Conservation (phyloP, 805 yeast genomes). For the Kodamaea kaohsiungensis region DNA sequence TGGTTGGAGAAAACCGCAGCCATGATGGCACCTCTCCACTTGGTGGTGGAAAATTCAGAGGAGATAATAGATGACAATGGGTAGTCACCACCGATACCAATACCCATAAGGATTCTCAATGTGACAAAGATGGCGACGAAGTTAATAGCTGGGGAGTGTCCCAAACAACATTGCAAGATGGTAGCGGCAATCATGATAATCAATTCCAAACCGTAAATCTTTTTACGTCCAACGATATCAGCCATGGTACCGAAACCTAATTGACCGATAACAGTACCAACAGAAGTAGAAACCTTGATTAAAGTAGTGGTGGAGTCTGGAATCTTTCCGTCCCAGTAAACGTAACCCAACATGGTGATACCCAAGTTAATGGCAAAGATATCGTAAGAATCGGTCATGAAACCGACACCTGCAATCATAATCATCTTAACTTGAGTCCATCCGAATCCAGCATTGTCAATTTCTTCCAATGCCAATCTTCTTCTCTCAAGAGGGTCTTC, state of each 20-base stretch:
- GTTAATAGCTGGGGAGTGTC: slow-evolving; percentile 67
- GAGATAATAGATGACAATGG: slow-evolving; percentile 92
- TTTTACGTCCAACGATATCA: slow-evolving; percentile 82
- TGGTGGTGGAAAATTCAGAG: slow-evolving; percentile 89
- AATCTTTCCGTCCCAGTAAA: slow-evolving; percentile 63
- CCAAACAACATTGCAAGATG: slow-evolving; percentile 72
- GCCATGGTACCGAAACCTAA: slow-evolving; percentile 80
- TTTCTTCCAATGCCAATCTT: slow-evolving; percentile 80
- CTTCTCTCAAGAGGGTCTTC: slow-evolving; percentile 87
- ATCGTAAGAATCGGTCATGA: slow-evolving; percentile 90
- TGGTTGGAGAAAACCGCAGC: slow-evolving; percentile 96
- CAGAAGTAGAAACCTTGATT: slow-evolving; percentile 86
- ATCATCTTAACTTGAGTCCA: slow-evolving; percentile 85
- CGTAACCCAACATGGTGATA: slow-evolving; percentile 74
- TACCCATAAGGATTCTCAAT: slow-evolving; percentile 87
- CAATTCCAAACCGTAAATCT: slow-evolving; percentile 83
- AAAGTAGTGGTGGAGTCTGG: slow-evolving; percentile 76
- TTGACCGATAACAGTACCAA: slow-evolving; percentile 93
- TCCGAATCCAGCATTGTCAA: slow-evolving; percentile 76
- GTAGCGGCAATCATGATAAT: slow-evolving; percentile 83
- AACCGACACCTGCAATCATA: slow-evolving; percentile 88
- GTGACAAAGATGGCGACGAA: slow-evolving; percentile 74
- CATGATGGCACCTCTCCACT: slow-evolving; percentile 98
- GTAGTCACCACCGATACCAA: slow-evolving; percentile 97
- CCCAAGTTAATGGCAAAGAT: slow-evolving; percentile 88